These are phyloP conservation scores for Crithidia sp. DNA, from an alignment of 208 protist genomes.

Conservation along the genomic window DNA sequence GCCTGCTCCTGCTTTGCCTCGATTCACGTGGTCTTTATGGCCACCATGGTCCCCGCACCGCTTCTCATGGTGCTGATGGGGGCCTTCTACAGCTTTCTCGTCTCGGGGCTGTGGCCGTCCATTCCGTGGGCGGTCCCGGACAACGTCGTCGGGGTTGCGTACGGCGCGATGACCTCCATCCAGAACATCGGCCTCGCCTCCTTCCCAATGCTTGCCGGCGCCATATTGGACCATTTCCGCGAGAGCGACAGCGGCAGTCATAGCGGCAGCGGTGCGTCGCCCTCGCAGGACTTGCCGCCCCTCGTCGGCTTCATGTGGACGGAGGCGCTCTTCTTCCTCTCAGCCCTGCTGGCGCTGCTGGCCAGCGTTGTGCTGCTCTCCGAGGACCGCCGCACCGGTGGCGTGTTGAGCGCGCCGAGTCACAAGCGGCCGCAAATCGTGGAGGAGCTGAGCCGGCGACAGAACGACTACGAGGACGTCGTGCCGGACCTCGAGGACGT, in stretches of 20 bases:
- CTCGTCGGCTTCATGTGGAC: constrained; percentile 70
- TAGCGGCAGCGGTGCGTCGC: not conserved
- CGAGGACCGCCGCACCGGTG: constrained; percentile 44
- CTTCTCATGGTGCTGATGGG: constrained; percentile 84
- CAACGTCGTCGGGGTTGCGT: constrained; percentile 82
- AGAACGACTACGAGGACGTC: constrained; percentile 30
- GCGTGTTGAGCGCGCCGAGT: constrained; percentile 59
- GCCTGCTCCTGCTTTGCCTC: constrained; percentile 54
- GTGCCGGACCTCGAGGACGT: constrained; percentile 27
- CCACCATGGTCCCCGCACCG: constrained; percentile 67
- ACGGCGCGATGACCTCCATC: constrained; percentile 91
- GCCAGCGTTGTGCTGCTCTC: constrained; percentile 58
- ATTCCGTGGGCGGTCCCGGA: constrained; percentile 74
- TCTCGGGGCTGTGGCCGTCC: constrained; percentile 88
- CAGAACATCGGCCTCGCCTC: constrained; percentile 88
- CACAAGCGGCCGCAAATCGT: constrained; percentile 42
- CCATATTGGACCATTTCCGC: constrained; percentile 65
- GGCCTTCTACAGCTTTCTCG: constrained; percentile 86
- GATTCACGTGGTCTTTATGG: constrained; percentile 79
- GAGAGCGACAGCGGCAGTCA: constrained; percentile 9
- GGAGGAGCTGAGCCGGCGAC: constrained; percentile 15
- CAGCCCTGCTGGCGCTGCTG: constrained; percentile 46
- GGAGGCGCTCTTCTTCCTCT: constrained; percentile 59
- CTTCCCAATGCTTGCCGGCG: constrained; percentile 72
- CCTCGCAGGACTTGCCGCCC: constrained; percentile 40